A percentile compares a stretch with the other conserved stretches of the same genome.
phyloP scores from a whole-genome alignment of 768 basidiomycete species.

The Auricularia sp. region DNA sequence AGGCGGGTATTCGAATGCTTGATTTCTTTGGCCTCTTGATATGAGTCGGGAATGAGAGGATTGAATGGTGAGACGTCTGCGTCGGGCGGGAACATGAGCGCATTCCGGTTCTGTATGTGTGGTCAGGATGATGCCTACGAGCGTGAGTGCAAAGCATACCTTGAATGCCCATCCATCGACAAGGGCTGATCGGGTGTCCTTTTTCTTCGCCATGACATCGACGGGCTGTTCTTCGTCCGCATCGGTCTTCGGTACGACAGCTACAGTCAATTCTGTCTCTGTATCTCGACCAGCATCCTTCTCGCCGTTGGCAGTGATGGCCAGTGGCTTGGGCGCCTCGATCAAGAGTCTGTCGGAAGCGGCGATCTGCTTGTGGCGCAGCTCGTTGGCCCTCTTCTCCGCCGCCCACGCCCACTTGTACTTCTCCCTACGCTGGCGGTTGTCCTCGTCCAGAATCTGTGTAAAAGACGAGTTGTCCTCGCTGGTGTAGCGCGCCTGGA shows the following conservation, averaged over 20 bases:
- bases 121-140: background rate
- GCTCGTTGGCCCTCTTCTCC: slow-evolving; percentile 66
- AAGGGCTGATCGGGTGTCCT: slow-evolving; percentile 58
- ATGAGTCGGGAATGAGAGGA: slow-evolving; percentile 31
- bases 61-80: slow-evolving; percentile 78
- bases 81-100: slow-evolving; percentile 91
- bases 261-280: slow-evolving; percentile 3
- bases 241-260: slow-evolving; percentile 13
- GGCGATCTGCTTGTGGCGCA: slow-evolving; percentile 55
- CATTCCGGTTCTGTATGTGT: slow-evolving; percentile 67
- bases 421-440: slow-evolving; percentile 64
- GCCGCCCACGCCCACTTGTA: slow-evolving; percentile 95
- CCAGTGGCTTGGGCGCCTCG: slow-evolving; percentile 47
- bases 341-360: slow-evolving; percentile 62
- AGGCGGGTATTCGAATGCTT: slow-evolving; percentile 76
- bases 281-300: slow-evolving; percentile 9
- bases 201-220: slow-evolving; percentile 76
- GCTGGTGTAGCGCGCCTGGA: slow-evolving; percentile 88
- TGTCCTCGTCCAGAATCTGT: slow-evolving; percentile 84
- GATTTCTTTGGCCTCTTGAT: slow-evolving; percentile 39
- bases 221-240: slow-evolving; percentile 22
- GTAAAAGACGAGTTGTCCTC: slow-evolving; percentile 98
- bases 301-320: slow-evolving; percentile 36
- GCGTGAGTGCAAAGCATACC: slow-evolving; percentile 25
- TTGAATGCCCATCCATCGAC: slow-evolving; percentile 82